A percentile compares a stretch with the other conserved stretches of the same genome.
Evolutionary conservation across 208 protist genomes (phyloP).

Genomic region (Phytomonas serpens): DNA sequence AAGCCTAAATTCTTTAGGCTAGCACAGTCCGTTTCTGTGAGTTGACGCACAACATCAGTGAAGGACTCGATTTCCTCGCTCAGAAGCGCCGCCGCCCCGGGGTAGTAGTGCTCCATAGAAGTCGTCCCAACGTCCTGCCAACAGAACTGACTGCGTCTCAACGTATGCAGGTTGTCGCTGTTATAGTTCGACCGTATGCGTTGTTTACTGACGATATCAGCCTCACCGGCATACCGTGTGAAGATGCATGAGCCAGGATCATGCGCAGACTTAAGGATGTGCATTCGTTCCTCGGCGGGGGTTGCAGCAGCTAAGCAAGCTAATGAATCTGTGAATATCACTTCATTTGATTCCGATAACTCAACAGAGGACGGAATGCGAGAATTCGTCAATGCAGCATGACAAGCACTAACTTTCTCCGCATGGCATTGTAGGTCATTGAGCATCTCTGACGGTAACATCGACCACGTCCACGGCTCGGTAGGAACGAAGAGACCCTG

Average conservation of each 20-base stretch:
- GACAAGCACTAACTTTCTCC: neutral
- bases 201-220: slow-evolving; percentile 58
- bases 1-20: slow-evolving; percentile 39
- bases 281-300: neutral
- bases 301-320: neutral
- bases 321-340: neutral
- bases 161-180: slow-evolving; percentile 21
- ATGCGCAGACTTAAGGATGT: neutral
- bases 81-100: slow-evolving; percentile 53
- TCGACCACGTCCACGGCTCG: slow-evolving; percentile 52
- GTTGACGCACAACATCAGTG: slow-evolving; percentile 36
- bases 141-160: slow-evolving; percentile 58
- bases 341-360: neutral
- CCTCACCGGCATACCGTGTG: slow-evolving; percentile 45
- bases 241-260: slow-evolving; percentile 15
- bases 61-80: slow-evolving; percentile 68
- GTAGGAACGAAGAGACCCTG: slow-evolving; percentile 69
- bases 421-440: slow-evolving; percentile 20
- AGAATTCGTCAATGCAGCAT: neutral
- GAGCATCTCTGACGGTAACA: slow-evolving; percentile 38
- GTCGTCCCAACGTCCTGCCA: slow-evolving; percentile 66
- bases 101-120: slow-evolving; percentile 85
- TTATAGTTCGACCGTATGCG: slow-evolving; percentile 41
- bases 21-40: slow-evolving; percentile 55
- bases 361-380: neutral